A percentile compares a stretch with the other conserved stretches of the same genome.
phyloP scores from a whole-genome alignment of 2,329 filamentous ascomycete species.

The Monilinia laxa region DNA sequence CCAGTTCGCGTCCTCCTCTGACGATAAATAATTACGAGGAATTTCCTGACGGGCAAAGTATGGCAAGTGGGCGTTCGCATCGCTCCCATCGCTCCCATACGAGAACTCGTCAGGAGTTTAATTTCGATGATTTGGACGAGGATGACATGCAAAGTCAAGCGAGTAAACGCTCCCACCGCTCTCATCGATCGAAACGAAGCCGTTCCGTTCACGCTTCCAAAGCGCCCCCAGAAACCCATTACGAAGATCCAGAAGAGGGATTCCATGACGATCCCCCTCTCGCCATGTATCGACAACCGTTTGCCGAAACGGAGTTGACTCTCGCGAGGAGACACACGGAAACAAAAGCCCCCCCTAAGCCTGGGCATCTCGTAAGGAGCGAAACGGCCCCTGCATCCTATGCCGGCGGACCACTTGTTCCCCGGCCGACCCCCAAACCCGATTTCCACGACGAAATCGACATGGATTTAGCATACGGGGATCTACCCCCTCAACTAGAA shows the following conservation, averaged over 20 bases:
- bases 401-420: slow-evolving; percentile 17
- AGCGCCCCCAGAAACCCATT: slow-evolving; percentile 28
- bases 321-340: slow-evolving; percentile 34
- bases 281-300: slow-evolving; percentile 30
- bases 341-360: slow-evolving; percentile 20
- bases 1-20: slow-evolving; percentile 24
- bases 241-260: slow-evolving; percentile 16
- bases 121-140: slow-evolving; percentile 14
- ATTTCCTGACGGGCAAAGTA: slow-evolving; percentile 15
- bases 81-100: slow-evolving; percentile 23
- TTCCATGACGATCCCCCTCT: slow-evolving; percentile 10
- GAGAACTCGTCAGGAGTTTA: slow-evolving; percentile 8
- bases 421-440: slow-evolving; percentile 27
- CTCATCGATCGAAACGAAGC: slow-evolving; percentile 22
- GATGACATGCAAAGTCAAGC: slow-evolving; percentile 21
- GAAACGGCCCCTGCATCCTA: slow-evolving; percentile 14
- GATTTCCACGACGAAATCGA: slow-evolving; percentile 59
- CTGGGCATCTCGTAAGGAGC: slow-evolving; percentile 10
- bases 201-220: slow-evolving; percentile 15
- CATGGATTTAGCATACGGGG: slow-evolving; percentile 89
- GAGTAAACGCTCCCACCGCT: slow-evolving; percentile 25
- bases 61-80: slow-evolving; percentile 24
- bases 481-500: slow-evolving; percentile 63
- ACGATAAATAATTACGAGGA: slow-evolving; percentile 18
- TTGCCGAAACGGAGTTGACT: slow-evolving; percentile 28